These are phyloP conservation scores for Wickerhamiella sergipiensis DNA, from an alignment of 805 yeast species.

Conservation along the genomic window DNA sequence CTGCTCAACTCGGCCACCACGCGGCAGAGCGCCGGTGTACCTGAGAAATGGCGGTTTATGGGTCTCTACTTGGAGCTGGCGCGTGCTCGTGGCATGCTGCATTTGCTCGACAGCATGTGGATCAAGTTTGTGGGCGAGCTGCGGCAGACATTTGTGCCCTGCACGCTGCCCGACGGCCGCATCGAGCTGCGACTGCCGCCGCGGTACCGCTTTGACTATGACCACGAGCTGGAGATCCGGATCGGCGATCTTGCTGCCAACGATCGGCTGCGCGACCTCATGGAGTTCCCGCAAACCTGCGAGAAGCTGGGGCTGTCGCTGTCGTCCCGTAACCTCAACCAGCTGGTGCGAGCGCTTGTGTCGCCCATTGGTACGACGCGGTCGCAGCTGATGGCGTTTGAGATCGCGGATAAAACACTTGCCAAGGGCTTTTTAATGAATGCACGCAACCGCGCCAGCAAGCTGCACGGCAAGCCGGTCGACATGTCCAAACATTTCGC, in stretches of 20 bases:
- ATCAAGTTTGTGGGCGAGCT: conserved; percentile 5
- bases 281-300: not conserved
- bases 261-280: not conserved
- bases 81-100: not conserved
- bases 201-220: conserved; percentile 9
- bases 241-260: conserved; percentile 4
- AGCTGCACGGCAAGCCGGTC: not conserved
- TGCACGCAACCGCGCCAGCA: not conserved
- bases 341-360: not conserved
- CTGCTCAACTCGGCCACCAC: conserved; percentile 11
- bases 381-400: not conserved
- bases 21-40: not conserved
- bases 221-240: conserved; percentile 5
- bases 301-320: not conserved
- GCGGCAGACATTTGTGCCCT: conserved; percentile 3
- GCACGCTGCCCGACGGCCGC: not conserved
- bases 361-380: not conserved
- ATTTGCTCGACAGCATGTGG: conserved; percentile 8
- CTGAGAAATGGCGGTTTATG: conserved; percentile 6
- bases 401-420: not conserved
- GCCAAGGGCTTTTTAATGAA: not conserved
- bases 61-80: conserved; percentile 13
- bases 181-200: conserved; percentile 6
- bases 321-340: not conserved
- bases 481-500: not conserved